Evolutionary conservation across 495 filamentous ascomycete species (phyloP), one percentile per base, ranked within the genome.

Genomic region (Saxispiralis lemnorum): DNA sequence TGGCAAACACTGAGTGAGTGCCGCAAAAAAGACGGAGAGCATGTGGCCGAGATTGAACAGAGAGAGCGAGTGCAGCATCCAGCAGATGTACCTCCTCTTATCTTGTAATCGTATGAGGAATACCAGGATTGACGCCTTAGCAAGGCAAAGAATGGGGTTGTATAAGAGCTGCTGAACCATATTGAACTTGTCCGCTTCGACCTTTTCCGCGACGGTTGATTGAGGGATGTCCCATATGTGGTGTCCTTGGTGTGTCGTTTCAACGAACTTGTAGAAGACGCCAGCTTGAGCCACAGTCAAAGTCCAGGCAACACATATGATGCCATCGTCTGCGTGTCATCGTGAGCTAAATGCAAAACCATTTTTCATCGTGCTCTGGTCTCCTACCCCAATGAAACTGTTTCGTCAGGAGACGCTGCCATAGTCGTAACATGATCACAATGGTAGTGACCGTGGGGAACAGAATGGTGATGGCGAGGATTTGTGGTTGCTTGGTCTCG

Each of bases 161-260:
- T 80, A 79, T 17, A 78, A 51, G 19, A 77, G 63, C 51, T 79
- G 73, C n/a, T 72, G 66, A 2, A 67, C 67, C 20, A 70, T 73
- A 45, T 69, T 49, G 36, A 39, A 51, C 35, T 56, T 55, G 17
- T 46, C 7, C 0, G 37, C 37, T 5, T 24, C 13, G 5, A 51
- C 43, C 15, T 42, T 35, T 28, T 56, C 32, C 4, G 32, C 34
- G 12, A 44, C 11, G 3, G 39, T 48, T 19, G 43, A 45, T 17
- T 44, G 41, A 10, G 44, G 48, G 15, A 51, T 18, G 30, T 54
- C 51, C 11, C 19, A 32, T 4, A 33, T 28, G 39, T 54, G 51
- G 28, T 54, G 48, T 7, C 51, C 51, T 19, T 4, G 15, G n/a
- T 19, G 19, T 7, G n/a, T 38, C 36, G 4, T 12, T 16, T 38